Percentiles rank a stretch among this genome's conserved stretches.
phyloP scores from a whole-genome alignment of 148 eudicot genomes.

The Heliosperma pusillum region DNA sequence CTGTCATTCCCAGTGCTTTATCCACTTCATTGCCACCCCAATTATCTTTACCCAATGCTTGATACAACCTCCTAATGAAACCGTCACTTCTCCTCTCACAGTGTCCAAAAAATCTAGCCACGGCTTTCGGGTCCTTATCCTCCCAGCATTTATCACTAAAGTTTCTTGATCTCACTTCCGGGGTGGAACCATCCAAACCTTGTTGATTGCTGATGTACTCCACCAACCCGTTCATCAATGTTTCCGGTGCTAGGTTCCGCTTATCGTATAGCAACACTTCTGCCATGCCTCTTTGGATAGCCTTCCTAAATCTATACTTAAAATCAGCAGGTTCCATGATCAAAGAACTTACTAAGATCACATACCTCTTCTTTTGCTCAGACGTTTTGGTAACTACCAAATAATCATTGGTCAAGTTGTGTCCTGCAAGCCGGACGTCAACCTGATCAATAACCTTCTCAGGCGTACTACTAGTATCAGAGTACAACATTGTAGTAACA shows the following conservation, averaged over 20 bases:
- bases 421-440: conserved; percentile 31
- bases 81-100: conserved; percentile 40
- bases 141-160: conserved; percentile 37
- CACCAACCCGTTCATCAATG: conserved; percentile 43
- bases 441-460: conserved; percentile 42
- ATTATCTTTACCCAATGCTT: conserved; percentile 23
- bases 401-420: conserved; percentile 26
- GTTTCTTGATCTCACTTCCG: conserved; percentile 11
- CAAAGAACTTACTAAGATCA: conserved; percentile 34
- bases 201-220: conserved; percentile 38
- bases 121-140: conserved; percentile 29
- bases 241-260: conserved; percentile 35
- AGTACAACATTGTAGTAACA: conserved; percentile 40
- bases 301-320: conserved; percentile 29
- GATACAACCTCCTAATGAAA: conserved; percentile 50
- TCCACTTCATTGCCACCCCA: conserved; percentile 40
- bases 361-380: conserved; percentile 23
- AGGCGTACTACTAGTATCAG: conserved; percentile 13
- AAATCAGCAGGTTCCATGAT: conserved; percentile 38
- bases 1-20: conserved; percentile 25
- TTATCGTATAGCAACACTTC: conserved; percentile 36
- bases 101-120: conserved; percentile 43
- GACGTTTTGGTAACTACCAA: conserved; percentile 25
- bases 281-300: conserved; percentile 48
- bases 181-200: background rate